Conservation (phyloP, 129 eudicot genomes). For the Rutidosis leptorrhynchoides region DNA sequence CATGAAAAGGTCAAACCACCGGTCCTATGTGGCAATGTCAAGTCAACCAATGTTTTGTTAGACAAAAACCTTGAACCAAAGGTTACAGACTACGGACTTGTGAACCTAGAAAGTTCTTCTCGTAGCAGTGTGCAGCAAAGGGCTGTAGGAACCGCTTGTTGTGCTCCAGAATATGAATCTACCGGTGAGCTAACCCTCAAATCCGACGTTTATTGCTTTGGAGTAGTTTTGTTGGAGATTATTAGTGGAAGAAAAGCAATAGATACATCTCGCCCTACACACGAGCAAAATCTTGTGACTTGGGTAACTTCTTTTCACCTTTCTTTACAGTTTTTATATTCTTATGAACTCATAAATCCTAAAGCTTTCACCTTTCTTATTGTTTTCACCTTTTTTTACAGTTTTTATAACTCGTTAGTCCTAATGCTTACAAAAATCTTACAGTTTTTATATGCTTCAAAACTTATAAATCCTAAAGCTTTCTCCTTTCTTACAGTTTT, state of each 20-base stretch:
- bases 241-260: conserved; percentile 62
- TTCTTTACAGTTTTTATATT: too few relatives aligned
- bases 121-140: conserved; percentile 36
- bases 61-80: conserved; percentile 50
- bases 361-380: too few relatives aligned
- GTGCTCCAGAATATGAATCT: conserved; percentile 66
- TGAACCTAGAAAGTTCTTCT: conserved; percentile 49
- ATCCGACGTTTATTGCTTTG: conserved; percentile 71
- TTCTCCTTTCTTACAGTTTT: too few relatives aligned
- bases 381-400: too few relatives aligned
- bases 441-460: too few relatives aligned
- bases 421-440: too few relatives aligned
- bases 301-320: conserved; percentile 47
- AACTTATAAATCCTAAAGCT: too few relatives aligned
- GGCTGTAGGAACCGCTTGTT: conserved; percentile 50
- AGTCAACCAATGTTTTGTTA: conserved; percentile 52
- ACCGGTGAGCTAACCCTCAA: conserved; percentile 58
- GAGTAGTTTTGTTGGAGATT: conserved; percentile 65
- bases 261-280: conserved; percentile 45
- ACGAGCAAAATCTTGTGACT: conserved; percentile 59
- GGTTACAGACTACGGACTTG: conserved; percentile 61
- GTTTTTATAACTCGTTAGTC: too few relatives aligned
- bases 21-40: conserved; percentile 56
- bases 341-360: too few relatives aligned
- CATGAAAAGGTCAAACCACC: conserved; percentile 67